Evolutionary conservation across 169 alveolate genomes (phyloP).

Genomic region (Eimeria necatrix): DNA sequence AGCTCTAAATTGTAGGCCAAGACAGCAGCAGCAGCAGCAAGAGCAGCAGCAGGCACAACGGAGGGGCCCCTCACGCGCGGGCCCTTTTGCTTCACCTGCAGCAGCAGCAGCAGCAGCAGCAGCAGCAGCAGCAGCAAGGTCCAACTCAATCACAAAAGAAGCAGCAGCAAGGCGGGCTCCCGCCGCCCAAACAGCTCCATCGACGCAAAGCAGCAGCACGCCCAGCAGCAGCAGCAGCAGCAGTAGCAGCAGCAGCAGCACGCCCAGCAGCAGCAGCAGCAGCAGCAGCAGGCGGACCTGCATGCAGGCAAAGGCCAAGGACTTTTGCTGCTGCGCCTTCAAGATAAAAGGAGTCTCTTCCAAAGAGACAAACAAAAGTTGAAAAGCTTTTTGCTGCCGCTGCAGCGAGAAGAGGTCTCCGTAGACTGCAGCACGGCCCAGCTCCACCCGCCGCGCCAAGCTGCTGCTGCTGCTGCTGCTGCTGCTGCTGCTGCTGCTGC

Average conservation of each 20-base stretch:
- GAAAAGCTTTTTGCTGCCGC: neutral
- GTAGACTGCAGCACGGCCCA: slow-evolving; percentile 18
- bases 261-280: neutral
- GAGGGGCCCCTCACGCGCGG: neutral
- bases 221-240: slow-evolving; percentile 18
- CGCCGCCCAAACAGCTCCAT: neutral
- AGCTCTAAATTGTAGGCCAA: slow-evolving; percentile 59
- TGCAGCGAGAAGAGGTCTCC: slow-evolving; percentile 38
- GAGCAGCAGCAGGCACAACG: slow-evolving; percentile 7
- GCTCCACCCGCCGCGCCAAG: neutral
- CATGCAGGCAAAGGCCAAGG: slow-evolving; percentile 13
- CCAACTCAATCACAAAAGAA: neutral
- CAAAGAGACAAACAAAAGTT: neutral
- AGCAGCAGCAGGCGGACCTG: slow-evolving; percentile 29
- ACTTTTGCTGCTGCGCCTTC: neutral
- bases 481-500: slow-evolving; percentile 11
- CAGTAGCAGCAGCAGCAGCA: slow-evolving; percentile 23
- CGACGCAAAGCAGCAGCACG: neutral
- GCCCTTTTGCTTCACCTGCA: slow-evolving; percentile 42
- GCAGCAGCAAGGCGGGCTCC: slow-evolving; percentile 33
- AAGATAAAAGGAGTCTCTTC: neutral
- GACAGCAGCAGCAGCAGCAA: slow-evolving; percentile 49
- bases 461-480: slow-evolving; percentile 49
- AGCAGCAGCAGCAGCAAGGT: slow-evolving; percentile 1
- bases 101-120: slow-evolving; percentile 56